These are phyloP conservation scores for Venturia asperata DNA, from an alignment of 2,329 filamentous ascomycete genomes.

Conservation along the genomic window DNA sequence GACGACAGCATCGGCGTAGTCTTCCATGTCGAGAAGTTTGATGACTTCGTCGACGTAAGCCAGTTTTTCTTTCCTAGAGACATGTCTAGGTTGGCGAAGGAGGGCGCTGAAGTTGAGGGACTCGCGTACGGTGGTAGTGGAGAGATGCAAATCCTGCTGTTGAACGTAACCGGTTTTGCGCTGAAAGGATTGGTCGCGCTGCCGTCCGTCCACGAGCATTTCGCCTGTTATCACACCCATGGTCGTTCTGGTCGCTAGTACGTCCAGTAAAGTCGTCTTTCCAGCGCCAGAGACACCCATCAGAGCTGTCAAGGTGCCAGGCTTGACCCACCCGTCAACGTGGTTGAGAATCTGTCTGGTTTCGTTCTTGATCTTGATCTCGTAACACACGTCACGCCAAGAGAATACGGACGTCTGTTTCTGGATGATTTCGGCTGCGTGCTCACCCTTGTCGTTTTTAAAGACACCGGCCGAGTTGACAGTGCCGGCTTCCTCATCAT, in stretches of 20 bases:
- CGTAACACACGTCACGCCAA: constrained; percentile 75
- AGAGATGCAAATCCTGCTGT: constrained; percentile 83
- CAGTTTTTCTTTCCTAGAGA: constrained; percentile 69
- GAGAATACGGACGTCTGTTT: constrained; percentile 72
- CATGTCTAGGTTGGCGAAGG: constrained; percentile 70
- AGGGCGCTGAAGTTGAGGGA: constrained; percentile 79
- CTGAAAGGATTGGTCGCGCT: constrained; percentile 75
- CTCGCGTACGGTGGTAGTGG: constrained; percentile 80
- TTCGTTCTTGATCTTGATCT: constrained; percentile 73
- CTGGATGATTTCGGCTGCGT: constrained; percentile 35
- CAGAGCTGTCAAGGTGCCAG: constrained; percentile 78
- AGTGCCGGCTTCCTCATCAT: constrained; percentile 36
- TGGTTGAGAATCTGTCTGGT: constrained; percentile 70
- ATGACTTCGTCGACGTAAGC: constrained; percentile 88
- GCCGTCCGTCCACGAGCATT: constrained; percentile 72
- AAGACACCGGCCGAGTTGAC: constrained; percentile 26
- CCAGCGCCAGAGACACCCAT: constrained; percentile 94
- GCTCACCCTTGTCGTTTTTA: constrained; percentile 8
- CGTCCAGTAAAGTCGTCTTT: constrained; percentile 85
- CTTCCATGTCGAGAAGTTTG: constrained; percentile 80
- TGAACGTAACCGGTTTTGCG: constrained; percentile 89
- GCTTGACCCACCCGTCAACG: constrained; percentile 90
- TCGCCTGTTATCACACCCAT: constrained; percentile 85
- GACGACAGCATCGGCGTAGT: constrained; percentile 83
- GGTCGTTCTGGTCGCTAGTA: constrained; percentile 74